Evolutionary conservation across 2,329 filamentous ascomycete genomes (phyloP).

Genomic region (Tricladium varicosporioides): DNA sequence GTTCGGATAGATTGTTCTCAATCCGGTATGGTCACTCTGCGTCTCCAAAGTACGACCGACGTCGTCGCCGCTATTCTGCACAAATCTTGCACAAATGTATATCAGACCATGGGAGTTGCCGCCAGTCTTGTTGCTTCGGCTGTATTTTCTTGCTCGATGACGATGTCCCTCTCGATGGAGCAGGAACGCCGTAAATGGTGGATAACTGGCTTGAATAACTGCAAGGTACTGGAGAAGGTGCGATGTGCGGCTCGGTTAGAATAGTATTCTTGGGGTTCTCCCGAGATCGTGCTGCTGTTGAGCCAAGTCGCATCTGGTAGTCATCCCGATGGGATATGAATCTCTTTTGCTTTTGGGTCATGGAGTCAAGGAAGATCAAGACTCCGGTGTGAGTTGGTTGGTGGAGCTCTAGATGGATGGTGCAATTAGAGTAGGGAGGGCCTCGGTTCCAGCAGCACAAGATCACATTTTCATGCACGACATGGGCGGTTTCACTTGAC

Average conservation of each 20-base stretch:
- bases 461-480: background rate
- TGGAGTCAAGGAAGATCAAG: background rate
- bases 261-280: background rate
- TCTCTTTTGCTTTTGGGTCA: background rate
- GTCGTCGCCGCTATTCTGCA: conserved; percentile 13
- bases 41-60: conserved; percentile 18
- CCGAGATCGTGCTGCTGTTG: background rate
- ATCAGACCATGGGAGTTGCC: background rate
- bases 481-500: background rate
- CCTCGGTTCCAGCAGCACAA: background rate
- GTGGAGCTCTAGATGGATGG: background rate
- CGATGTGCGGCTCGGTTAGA: background rate
- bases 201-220: background rate
- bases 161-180: conserved; percentile 7
- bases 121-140: background rate
- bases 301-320: conserved; percentile 13
- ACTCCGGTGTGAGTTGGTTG: background rate
- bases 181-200: background rate
- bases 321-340: conserved; percentile 7
- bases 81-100: background rate
- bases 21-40: background rate
- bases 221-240: conserved; percentile 13
- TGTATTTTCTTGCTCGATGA: background rate
- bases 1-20: background rate
- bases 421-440: background rate